Evolutionary conservation across 2,329 filamentous ascomycete species (phyloP).

Genomic region (Cytospora paraplurivora): DNA sequence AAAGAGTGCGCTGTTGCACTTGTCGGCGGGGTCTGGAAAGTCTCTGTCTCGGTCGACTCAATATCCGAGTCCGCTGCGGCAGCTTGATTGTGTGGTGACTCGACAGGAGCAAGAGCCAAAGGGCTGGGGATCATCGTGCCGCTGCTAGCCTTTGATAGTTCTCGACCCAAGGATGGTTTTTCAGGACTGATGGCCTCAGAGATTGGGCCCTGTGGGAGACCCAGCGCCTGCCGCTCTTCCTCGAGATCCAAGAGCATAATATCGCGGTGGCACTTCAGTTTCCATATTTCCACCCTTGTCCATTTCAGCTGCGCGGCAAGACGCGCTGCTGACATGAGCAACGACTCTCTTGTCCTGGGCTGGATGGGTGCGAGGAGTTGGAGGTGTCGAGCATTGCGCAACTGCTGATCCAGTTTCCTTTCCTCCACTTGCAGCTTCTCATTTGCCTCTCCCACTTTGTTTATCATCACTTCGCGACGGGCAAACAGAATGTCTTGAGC

Average conservation of each 20-base stretch:
- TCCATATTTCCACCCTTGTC: conserved; percentile 94
- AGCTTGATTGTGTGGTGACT: conserved; percentile 39
- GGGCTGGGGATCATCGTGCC: conserved; percentile 39
- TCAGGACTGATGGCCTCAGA: conserved; percentile 29
- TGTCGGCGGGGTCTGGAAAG: conserved; percentile 53
- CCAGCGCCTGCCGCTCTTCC: conserved; percentile 63
- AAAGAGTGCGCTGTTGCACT: conserved; percentile 42
- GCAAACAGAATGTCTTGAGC: conserved; percentile 84
- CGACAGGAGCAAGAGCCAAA: conserved; percentile 39
- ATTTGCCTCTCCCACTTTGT: conserved; percentile 82
- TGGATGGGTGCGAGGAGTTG: conserved; percentile 88
- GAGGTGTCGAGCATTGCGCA: conserved; percentile 88
- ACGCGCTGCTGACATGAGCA: conserved; percentile 80
- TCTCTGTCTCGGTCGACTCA: conserved; percentile 46
- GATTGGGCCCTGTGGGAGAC: conserved; percentile 35
- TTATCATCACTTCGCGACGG: conserved; percentile 77
- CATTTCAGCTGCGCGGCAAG: conserved; percentile 90
- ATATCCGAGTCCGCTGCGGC: conserved; percentile 37
- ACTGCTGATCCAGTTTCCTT: conserved; percentile 77
- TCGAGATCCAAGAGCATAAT: conserved; percentile 84
- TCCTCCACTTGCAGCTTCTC: conserved; percentile 73
- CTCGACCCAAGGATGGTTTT: conserved; percentile 32
- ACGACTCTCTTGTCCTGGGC: conserved; percentile 81
- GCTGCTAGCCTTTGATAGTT: conserved; percentile 41
- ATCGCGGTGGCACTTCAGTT: conserved; percentile 84